Conservation (phyloP, 352 stramenopile species). For the Pythium oligandrum region DNA sequence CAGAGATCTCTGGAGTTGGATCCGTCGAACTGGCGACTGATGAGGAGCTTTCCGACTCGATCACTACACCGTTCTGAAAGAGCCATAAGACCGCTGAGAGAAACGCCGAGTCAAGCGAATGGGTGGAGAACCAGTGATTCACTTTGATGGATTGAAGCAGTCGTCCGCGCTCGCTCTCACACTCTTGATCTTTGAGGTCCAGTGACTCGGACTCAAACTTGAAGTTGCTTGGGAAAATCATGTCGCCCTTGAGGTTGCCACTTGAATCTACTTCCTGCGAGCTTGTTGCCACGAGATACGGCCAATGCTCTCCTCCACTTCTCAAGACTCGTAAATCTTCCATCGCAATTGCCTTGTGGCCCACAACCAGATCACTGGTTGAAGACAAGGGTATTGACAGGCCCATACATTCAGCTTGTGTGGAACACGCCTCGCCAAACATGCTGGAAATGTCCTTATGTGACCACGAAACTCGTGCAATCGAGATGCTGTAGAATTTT, state of each 20-base stretch:
- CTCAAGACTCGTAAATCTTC: not conserved
- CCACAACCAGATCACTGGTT: not conserved
- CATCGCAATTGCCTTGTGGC: conserved; percentile 2
- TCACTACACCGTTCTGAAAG: conserved; percentile 18
- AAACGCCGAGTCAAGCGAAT: conserved; percentile 2
- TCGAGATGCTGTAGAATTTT: conserved; percentile 15
- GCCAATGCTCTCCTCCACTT: not conserved
- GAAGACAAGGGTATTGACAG: conserved; percentile 11
- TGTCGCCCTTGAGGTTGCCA: conserved; percentile 11
- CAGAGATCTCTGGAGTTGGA: not conserved
- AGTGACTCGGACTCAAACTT: not conserved
- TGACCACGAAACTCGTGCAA: conserved; percentile 12
- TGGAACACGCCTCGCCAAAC: not conserved
- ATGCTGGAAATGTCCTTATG: not conserved
- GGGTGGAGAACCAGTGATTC: conserved; percentile 16
- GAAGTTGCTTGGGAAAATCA: conserved; percentile 12
- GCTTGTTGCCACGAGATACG: conserved; percentile 1
- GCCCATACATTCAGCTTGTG: not conserved
- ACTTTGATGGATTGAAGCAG: conserved; percentile 12
- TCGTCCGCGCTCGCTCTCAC: conserved; percentile 15
- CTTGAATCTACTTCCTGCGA: conserved; percentile 12
- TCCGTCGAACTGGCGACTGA: not conserved
- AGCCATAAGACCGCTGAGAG: conserved; percentile 15
- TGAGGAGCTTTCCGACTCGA: not conserved
- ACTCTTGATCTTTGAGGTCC: conserved; percentile 3